Conservation (phyloP, 805 yeast species). For the Sugiyamaella smithiae region DNA sequence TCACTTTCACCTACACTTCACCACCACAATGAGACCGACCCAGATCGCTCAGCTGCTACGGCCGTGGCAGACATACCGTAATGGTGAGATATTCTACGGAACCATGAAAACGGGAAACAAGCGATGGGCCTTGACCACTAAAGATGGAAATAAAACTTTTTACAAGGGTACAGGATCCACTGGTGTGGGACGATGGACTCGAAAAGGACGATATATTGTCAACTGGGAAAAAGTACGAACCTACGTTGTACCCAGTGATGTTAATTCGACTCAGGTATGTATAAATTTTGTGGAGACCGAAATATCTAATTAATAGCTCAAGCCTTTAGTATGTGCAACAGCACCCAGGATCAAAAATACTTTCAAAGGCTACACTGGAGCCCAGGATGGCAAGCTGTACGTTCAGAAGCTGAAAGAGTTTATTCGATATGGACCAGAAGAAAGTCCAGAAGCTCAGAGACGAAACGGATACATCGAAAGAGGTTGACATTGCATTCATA, state of each 20-base stretch:
- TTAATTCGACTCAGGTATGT: conserved; percentile 27
- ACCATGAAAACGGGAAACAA: conserved; percentile 72
- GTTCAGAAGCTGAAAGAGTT: conserved; percentile 71
- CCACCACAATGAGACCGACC: conserved; percentile 35
- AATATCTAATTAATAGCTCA: conserved; percentile 40
- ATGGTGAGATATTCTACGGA: conserved; percentile 85
- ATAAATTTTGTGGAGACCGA: neutral
- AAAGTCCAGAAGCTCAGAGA: conserved; percentile 28
- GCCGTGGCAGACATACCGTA: conserved; percentile 86
- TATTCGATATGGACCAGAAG: conserved; percentile 61
- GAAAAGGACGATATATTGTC: conserved; percentile 69
- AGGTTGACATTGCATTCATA: conserved; percentile 14
- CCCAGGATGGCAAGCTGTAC: conserved; percentile 70
- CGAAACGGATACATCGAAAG: conserved; percentile 27
- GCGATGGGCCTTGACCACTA: conserved; percentile 77
- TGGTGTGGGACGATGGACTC: conserved; percentile 81
- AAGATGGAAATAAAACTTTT: conserved; percentile 89
- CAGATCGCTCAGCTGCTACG: conserved; percentile 52
- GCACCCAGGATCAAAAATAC: conserved; percentile 67
- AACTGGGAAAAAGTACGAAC: conserved; percentile 88
- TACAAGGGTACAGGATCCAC: conserved; percentile 97
- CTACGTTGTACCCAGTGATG: conserved; percentile 70
- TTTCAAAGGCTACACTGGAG: conserved; percentile 72
- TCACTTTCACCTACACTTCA: too few species aligned
- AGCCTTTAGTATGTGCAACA: conserved; percentile 74